phyloP scores from a whole-genome alignment of 257 asterid species.

The Haberlea rhodopensis region DNA sequence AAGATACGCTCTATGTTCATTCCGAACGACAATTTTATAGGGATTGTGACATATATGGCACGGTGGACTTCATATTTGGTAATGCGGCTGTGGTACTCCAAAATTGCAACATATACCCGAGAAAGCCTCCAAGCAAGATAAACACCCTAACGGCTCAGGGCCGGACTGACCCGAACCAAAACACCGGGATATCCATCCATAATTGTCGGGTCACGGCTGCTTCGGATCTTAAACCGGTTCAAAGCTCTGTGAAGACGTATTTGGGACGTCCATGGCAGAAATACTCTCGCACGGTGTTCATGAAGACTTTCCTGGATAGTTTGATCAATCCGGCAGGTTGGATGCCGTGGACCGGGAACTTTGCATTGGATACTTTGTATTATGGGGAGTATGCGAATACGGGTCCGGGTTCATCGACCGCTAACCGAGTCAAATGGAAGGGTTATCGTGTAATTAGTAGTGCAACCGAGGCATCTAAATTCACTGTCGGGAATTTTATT shows the following conservation, averaged over 20 bases:
- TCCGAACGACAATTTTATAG: conserved; percentile 42
- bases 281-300: conserved; percentile 40
- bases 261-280: conserved; percentile 54
- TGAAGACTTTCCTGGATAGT: conserved; percentile 41
- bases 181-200: conserved; percentile 48
- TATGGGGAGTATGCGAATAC: conserved; percentile 51
- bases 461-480: conserved; percentile 42
- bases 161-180: conserved; percentile 40
- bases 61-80: conserved; percentile 52
- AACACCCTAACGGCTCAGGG: conserved; percentile 58
- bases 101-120: conserved; percentile 42
- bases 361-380: conserved; percentile 53
- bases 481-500: conserved; percentile 42
- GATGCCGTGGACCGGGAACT: conserved; percentile 61
- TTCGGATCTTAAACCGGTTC: conserved; percentile 31
- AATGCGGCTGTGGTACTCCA: conserved; percentile 52
- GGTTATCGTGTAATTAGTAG: conserved; percentile 47
- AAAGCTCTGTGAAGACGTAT: conserved; percentile 39
- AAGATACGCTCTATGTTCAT: conserved; percentile 50
- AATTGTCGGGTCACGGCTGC: conserved; percentile 36
- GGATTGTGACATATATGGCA: conserved; percentile 48
- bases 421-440: conserved; percentile 39
- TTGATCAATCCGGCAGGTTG: conserved; percentile 60
- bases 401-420: conserved; percentile 49
- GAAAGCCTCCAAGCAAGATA: conserved; percentile 40